These are phyloP conservation scores for Agrocybe chaxingu DNA, from an alignment of 768 basidiomycete species.

Conservation along the genomic window DNA sequence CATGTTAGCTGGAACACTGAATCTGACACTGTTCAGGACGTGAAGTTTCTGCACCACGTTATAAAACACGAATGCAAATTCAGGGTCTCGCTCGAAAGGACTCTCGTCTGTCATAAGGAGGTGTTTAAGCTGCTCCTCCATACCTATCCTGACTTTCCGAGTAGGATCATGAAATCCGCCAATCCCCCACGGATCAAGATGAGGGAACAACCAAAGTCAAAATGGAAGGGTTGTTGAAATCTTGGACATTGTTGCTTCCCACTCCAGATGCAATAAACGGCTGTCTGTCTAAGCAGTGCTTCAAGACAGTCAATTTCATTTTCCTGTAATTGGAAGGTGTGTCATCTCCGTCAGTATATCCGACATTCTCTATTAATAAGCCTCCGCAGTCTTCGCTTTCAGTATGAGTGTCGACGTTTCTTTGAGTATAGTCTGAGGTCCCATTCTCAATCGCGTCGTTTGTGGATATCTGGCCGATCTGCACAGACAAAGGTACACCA, in stretches of 20 bases:
- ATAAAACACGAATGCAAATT: slow-evolving; percentile 11
- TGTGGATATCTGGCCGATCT: background rate
- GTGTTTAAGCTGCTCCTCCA: slow-evolving; percentile 13
- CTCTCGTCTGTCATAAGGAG: slow-evolving; percentile 2
- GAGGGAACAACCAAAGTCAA: slow-evolving; percentile 12
- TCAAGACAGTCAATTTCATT: slow-evolving; percentile 5
- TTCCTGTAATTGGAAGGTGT: slow-evolving; percentile 3
- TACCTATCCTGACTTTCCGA: background rate
- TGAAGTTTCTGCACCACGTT: slow-evolving; percentile 12
- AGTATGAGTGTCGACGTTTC: background rate
- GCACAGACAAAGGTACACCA: background rate
- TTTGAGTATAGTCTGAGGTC: slow-evolving; percentile 3
- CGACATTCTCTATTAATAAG: slow-evolving; percentile 16
- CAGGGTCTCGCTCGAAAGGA: slow-evolving; percentile 5
- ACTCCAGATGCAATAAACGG: background rate
- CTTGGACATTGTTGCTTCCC: background rate
- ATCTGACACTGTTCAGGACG: too few species aligned
- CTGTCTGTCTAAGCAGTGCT: background rate
- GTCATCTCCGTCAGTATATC: slow-evolving; percentile 12
- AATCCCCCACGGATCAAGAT: slow-evolving; percentile 14
- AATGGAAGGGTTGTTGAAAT: slow-evolving; percentile 10
- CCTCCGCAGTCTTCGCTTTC: background rate
- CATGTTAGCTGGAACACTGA: too few species aligned
- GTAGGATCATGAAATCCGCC: slow-evolving; percentile 11
- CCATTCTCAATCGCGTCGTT: slow-evolving; percentile 6